phyloP scores from a whole-genome alignment of 441 rosid species.

The Brassica hybrid region DNA sequence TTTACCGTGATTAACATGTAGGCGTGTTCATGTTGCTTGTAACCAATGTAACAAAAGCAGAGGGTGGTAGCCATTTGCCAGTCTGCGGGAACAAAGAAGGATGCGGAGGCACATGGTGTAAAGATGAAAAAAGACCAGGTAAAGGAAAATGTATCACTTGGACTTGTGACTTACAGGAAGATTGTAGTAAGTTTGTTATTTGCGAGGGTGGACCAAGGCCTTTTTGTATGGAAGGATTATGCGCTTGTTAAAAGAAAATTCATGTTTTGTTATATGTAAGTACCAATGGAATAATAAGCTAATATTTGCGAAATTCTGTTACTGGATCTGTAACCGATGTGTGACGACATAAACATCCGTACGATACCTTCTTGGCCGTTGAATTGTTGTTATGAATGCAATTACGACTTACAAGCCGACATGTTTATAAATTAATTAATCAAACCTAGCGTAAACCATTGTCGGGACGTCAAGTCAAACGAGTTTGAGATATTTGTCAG shows the following conservation, averaged over 20 bases:
- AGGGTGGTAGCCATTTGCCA: not conserved
- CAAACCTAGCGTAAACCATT: not conserved
- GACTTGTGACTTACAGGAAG: slow-evolving; percentile 23
- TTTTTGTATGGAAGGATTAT: slow-evolving; percentile 31
- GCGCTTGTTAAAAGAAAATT: slow-evolving; percentile 12
- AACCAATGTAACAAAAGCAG: not conserved
- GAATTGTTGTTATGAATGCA: not conserved
- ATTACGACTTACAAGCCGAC: not conserved
- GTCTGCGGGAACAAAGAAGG: not conserved
- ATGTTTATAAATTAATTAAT: no score
- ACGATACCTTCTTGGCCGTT: not conserved
- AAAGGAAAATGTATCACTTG: not conserved
- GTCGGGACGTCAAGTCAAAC: not conserved
- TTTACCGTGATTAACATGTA: slow-evolving; percentile 8
- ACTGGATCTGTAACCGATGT: not conserved
- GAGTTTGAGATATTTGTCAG: not conserved
- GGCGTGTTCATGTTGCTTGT: slow-evolving; percentile 12
- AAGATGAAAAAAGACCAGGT: not conserved
- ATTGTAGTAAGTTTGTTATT: slow-evolving; percentile 19
- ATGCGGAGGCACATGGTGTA: slow-evolving; percentile 36
- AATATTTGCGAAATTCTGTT: not conserved
- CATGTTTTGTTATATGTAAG: not conserved
- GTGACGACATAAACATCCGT: not conserved
- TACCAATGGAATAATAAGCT: not conserved
- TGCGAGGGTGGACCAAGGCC: slow-evolving; percentile 6